Evolutionary conservation across 805 yeast genomes (phyloP).

Genomic region (Ogataea angusta): DNA sequence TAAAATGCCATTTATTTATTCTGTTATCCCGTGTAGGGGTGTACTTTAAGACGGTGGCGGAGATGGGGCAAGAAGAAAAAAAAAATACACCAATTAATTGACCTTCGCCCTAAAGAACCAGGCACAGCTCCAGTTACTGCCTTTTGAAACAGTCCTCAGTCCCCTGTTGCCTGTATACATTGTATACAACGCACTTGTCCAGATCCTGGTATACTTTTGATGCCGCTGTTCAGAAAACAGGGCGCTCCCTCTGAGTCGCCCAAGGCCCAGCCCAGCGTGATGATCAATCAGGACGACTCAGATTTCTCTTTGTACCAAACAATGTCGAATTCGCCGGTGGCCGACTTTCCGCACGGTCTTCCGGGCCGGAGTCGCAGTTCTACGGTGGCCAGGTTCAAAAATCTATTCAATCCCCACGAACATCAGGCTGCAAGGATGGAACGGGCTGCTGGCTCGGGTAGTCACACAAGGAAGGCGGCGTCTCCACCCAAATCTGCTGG

Average conservation of each 20-base stretch:
- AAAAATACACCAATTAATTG: neutral
- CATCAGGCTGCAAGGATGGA: slow-evolving; percentile 16
- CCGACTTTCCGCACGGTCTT: slow-evolving; percentile 16
- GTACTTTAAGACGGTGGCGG: slow-evolving; percentile 7
- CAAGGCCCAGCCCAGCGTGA: slow-evolving; percentile 15
- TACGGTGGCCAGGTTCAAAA: slow-evolving; percentile 32
- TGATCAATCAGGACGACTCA: slow-evolving; percentile 22
- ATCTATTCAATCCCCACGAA: slow-evolving; percentile 26
- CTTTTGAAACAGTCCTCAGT: neutral
- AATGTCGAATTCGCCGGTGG: slow-evolving; percentile 20
- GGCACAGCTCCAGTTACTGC: slow-evolving; percentile 1
- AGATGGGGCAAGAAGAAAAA: slow-evolving; percentile 9
- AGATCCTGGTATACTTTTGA: slow-evolving; percentile 2
- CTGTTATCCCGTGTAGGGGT: slow-evolving; percentile 3
- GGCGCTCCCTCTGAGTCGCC: slow-evolving; percentile 12
- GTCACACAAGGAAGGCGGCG: slow-evolving; percentile 7
- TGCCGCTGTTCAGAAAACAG: slow-evolving; percentile 22
- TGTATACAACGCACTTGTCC: slow-evolving; percentile 6
- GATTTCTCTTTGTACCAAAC: slow-evolving; percentile 25
- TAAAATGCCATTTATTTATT: slow-evolving; percentile 3
- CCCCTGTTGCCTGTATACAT: slow-evolving; percentile 7
- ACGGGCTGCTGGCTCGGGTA: slow-evolving; percentile 9
- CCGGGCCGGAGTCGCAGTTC: slow-evolving; percentile 23
- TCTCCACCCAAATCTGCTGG: slow-evolving; percentile 19
- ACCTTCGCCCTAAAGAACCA: neutral